A percentile compares a stretch with the other conserved stretches of the same genome.
phyloP scores from a whole-genome alignment of 495 filamentous ascomycete species.

The Hypoxylon trugodes region DNA sequence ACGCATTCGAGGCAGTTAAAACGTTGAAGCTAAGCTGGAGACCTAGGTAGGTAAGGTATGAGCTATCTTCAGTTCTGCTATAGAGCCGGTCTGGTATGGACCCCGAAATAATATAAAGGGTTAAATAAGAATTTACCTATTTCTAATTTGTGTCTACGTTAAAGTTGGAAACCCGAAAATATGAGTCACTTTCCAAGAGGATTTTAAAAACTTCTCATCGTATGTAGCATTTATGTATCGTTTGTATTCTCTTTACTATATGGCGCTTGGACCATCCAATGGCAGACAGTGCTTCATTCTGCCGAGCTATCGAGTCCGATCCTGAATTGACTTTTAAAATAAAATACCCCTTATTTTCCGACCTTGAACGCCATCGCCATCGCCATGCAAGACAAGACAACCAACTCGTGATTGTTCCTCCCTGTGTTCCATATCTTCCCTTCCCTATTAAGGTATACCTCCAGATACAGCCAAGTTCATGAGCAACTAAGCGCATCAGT shows the following conservation, averaged over 20 bases:
- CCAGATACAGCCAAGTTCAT: too few relatives aligned
- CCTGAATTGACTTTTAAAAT: background rate
- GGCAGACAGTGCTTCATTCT: conserved; percentile 1
- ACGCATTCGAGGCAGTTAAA: conserved; percentile 1
- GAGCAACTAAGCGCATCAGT: too few relatives aligned
- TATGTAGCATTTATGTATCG: background rate
- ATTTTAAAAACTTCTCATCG: too few relatives aligned
- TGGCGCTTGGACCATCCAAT: background rate
- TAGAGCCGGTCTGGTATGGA: conserved; percentile 8
- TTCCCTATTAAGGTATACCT: too few relatives aligned
- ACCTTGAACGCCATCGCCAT: conserved; percentile 52
- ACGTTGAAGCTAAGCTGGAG: conserved; percentile 1
- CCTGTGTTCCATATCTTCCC: background rate
- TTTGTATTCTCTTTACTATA: background rate
- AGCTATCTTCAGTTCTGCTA: conserved; percentile 6
- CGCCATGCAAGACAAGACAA: conserved; percentile 53
- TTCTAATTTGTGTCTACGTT: background rate
- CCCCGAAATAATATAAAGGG: background rate
- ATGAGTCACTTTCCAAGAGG: too few relatives aligned
- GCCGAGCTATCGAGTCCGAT: conserved; percentile 8
- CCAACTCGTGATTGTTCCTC: background rate
- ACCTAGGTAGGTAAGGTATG: background rate
- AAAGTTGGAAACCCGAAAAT: too few relatives aligned
- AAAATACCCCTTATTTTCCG: conserved; percentile 21
- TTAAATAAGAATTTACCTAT: too few relatives aligned